Evolutionary conservation across 352 stramenopile species (phyloP).

Genomic region (Globisporangium cederbergense): DNA sequence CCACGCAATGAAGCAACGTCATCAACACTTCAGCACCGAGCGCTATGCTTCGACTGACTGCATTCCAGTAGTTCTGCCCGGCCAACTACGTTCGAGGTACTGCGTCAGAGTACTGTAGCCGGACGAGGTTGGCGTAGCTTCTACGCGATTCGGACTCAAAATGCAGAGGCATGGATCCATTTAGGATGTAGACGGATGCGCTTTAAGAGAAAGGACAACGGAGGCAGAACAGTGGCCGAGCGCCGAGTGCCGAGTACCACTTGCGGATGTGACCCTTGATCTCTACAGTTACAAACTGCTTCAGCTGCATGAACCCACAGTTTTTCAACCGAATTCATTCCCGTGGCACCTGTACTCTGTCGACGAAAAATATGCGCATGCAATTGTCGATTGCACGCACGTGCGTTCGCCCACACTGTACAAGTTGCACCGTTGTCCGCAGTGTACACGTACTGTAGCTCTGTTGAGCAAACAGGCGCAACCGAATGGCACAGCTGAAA

Average conservation of each 20-base stretch:
- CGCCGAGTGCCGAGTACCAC: no score
- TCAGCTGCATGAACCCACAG: neutral
- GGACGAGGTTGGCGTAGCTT: no score
- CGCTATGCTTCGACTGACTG: neutral
- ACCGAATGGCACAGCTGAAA: neutral
- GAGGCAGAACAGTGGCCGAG: no score
- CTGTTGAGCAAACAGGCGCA: neutral
- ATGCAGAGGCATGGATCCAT: no score
- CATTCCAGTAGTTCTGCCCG: neutral
- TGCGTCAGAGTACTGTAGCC: no score
- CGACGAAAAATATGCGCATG: no score
- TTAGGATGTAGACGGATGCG: no score
- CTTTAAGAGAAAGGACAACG: no score
- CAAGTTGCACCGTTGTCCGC: neutral
- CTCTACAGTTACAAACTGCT: neutral
- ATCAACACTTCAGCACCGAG: neutral
- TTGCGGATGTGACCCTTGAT: no score
- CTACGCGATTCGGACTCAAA: no score
- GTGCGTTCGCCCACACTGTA: neutral
- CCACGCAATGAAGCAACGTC: neutral
- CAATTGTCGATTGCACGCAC: no score
- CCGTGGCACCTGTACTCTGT: neutral
- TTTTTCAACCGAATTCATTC: constrained; percentile 1
- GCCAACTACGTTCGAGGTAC: neutral
- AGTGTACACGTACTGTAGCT: no score